phyloP scores from a whole-genome alignment of 352 stramenopile species.

The Pythium plurisporium region DNA sequence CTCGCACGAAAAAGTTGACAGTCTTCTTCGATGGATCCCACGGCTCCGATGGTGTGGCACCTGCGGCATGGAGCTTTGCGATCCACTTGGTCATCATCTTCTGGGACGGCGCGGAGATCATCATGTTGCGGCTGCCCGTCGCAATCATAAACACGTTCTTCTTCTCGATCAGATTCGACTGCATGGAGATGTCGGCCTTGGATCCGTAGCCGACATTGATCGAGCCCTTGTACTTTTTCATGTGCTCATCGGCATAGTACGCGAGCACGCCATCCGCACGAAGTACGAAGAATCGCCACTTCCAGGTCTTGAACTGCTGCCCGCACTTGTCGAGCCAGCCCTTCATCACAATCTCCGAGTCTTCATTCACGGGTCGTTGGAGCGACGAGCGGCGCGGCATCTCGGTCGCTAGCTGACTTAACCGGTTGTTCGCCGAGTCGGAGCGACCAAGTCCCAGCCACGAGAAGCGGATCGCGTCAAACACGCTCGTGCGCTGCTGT shows the following conservation, averaged over 20 bases:
- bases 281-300: conserved; percentile 86
- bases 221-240: conserved; percentile 73
- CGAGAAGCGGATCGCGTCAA: conserved; percentile 48
- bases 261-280: conserved; percentile 73
- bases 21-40: conserved; percentile 80
- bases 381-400: conserved; percentile 10
- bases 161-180: conserved; percentile 78
- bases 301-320: conserved; percentile 88
- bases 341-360: conserved; percentile 74
- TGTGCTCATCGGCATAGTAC: conserved; percentile 74
- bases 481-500: conserved; percentile 31
- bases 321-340: conserved; percentile 88
- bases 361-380: conserved; percentile 33
- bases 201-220: conserved; percentile 70
- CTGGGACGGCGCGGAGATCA: conserved; percentile 75
- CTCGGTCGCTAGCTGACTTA: conserved; percentile 28
- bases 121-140: conserved; percentile 68
- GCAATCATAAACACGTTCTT: conserved; percentile 80
- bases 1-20: conserved; percentile 76
- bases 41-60: conserved; percentile 54
- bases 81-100: conserved; percentile 85
- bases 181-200: conserved; percentile 76
- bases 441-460: conserved; percentile 38
- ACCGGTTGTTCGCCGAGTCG: conserved; percentile 25
- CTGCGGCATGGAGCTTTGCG: conserved; percentile 59